Evolutionary conservation across 768 basidiomycete genomes (phyloP).

Genomic region (Tulasnella sp.): DNA sequence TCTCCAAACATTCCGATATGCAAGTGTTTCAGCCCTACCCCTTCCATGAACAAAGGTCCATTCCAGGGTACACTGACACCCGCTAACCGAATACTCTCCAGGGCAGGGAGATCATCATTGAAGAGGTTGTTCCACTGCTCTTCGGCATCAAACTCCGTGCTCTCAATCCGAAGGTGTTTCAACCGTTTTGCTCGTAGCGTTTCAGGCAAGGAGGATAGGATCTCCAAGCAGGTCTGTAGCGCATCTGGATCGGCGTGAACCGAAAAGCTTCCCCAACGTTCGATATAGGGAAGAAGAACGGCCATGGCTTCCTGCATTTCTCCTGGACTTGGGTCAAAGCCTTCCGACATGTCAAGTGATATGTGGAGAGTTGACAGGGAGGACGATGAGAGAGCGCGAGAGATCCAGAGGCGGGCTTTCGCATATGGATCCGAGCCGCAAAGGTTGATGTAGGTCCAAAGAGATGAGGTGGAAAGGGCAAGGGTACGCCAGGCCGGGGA

Average conservation of each 20-base stretch:
- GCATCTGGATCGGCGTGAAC: constrained; percentile 17
- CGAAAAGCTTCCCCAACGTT: constrained; percentile 20
- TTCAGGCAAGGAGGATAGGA: not conserved
- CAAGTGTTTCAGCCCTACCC: not conserved
- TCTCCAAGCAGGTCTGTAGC: not conserved
- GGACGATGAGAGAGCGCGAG: not conserved
- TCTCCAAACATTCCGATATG: constrained; percentile 19
- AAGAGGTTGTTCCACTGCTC: constrained; percentile 20
- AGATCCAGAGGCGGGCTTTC: constrained; percentile 10
- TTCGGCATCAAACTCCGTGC: constrained; percentile 17
- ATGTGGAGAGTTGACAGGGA: constrained; percentile 13
- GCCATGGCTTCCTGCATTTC: constrained; percentile 12
- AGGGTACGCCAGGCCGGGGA: constrained; percentile 14
- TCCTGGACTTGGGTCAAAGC: constrained; percentile 19
- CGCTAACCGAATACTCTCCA: not conserved
- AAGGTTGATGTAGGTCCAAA: constrained; percentile 22
- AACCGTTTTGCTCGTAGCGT: not conserved
- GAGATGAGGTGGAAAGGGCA: not conserved
- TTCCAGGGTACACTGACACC: constrained; percentile 19
- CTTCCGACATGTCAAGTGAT: constrained; percentile 2
- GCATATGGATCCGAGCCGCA: constrained; percentile 2
- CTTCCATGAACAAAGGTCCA: constrained; percentile 14
- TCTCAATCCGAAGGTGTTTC: constrained; percentile 9
- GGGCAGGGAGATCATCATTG: constrained; percentile 9
- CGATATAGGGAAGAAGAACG: not conserved